Evolutionary conservation across 2,329 filamentous ascomycete genomes (phyloP).

Genomic region (Fonsecaea monophora): DNA sequence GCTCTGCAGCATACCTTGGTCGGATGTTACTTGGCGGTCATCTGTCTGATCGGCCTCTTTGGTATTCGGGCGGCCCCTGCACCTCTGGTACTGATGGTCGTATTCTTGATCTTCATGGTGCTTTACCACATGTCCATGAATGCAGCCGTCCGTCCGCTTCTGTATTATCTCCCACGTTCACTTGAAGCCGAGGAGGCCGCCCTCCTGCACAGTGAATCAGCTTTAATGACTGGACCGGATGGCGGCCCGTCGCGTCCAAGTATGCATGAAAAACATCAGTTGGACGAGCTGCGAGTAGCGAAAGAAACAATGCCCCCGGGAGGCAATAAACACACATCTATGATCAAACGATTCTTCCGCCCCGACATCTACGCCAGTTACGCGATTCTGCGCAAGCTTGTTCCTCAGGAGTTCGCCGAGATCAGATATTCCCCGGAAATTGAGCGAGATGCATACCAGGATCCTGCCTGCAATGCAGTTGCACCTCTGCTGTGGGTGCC

Average conservation of each 20-base stretch:
- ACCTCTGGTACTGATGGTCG: conserved; percentile 76
- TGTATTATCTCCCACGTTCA: conserved; percentile 81
- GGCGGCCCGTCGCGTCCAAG: conserved; percentile 7
- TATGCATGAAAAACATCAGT: conserved; percentile 38
- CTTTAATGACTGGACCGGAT: conserved; percentile 1
- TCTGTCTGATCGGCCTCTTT: conserved; percentile 86
- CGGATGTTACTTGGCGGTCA: conserved; percentile 80
- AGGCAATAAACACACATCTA: conserved; percentile 19
- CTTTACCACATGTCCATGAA: conserved; percentile 77
- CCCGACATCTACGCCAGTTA: conserved; percentile 81
- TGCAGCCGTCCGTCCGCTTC: conserved; percentile 74
- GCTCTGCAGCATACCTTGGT: conserved; percentile 84
- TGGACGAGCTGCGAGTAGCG: conserved; percentile 32
- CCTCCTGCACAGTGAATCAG: conserved; percentile 43
- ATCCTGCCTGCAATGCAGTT: conserved; percentile 70
- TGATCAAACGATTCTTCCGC: conserved; percentile 67
- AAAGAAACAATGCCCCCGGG: conserved; percentile 25
- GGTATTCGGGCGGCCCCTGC: conserved; percentile 69
- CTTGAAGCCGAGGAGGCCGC: conserved; percentile 65
- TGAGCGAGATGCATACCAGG: conserved; percentile 73
- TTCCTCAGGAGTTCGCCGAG: conserved; percentile 64
- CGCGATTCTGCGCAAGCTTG: conserved; percentile 69
- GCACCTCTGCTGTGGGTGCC: conserved; percentile 85
- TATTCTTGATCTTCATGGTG: conserved; percentile 75
- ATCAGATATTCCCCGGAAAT: conserved; percentile 67